Percentiles rank a stretch among this genome's conserved stretches.
Evolutionary conservation across 768 basidiomycete genomes (phyloP).

Genomic region (Kwoniella mangroviensis): DNA sequence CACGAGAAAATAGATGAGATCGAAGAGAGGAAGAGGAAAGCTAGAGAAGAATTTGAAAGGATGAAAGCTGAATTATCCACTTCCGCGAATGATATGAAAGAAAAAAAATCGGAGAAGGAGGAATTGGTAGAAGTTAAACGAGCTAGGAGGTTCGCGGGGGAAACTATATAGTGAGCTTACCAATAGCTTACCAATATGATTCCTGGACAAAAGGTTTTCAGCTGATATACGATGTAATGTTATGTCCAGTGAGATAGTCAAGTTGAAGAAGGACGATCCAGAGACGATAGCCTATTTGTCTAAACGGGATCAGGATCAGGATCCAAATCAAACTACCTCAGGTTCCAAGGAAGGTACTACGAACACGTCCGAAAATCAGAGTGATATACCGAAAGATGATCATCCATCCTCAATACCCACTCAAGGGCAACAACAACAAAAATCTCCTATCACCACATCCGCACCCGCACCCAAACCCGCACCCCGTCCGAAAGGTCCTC

Average conservation of each 20-base stretch:
- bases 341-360: too few species aligned
- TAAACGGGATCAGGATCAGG: not conserved
- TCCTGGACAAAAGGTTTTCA: too few species aligned
- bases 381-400: not conserved
- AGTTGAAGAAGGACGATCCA: slow-evolving; percentile 39
- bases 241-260: slow-evolving; percentile 53
- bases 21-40: slow-evolving; percentile 30
- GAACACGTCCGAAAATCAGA: too few species aligned
- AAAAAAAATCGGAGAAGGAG: slow-evolving; percentile 23
- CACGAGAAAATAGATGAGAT: slow-evolving; percentile 27
- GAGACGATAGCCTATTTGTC: slow-evolving; percentile 41
- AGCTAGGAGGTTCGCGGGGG: slow-evolving; percentile 50
- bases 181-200: not conserved
- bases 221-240: too few species aligned
- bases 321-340: too few species aligned
- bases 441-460: not conserved
- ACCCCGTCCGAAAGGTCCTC: slow-evolving; percentile 22
- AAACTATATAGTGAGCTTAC: slow-evolving; percentile 47
- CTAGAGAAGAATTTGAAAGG: slow-evolving; percentile 36
- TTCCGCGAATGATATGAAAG: not conserved
- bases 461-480: slow-evolving; percentile 15
- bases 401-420: not conserved
- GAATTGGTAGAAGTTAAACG: slow-evolving; percentile 46
- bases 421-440: slow-evolving; percentile 1
- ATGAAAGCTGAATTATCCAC: slow-evolving; percentile 27